phyloP scores from a whole-genome alignment of 305 asterid genomes.

The Solanum aculeatissimum region DNA sequence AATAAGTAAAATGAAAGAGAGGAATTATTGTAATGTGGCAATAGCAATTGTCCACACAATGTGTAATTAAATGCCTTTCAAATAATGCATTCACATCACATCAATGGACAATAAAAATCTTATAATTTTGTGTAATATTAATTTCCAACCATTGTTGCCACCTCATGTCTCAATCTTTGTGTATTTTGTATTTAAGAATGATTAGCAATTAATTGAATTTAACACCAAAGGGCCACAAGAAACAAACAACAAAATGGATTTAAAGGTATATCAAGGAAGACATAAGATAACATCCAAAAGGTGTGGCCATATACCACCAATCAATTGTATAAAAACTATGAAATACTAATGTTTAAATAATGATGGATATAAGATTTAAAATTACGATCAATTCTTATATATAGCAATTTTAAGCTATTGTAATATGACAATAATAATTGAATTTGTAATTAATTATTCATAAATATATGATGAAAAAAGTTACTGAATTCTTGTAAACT shows the following conservation, averaged over 20 bases:
- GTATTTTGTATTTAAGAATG: not conserved
- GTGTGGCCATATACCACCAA: not conserved
- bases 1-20: too few species aligned
- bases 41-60: not conserved
- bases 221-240: not conserved
- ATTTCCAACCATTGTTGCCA: not conserved
- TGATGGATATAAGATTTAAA: not conserved
- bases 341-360: not conserved
- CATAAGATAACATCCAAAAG: not conserved
- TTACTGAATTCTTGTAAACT: not conserved
- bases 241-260: not conserved
- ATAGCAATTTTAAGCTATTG: not conserved
- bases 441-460: not conserved
- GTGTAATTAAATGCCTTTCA: not conserved
- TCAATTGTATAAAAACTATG: not conserved
- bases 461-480: not conserved
- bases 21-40: not conserved
- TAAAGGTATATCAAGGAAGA: not conserved
- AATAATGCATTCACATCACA: not conserved
- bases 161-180: not conserved
- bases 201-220: not conserved
- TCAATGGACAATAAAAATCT: not conserved
- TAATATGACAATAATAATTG: not conserved
- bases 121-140: not conserved
- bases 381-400: not conserved